Conservation (phyloP, 139 green algal genomes). For the Mychonastes homosphaera region DNA sequence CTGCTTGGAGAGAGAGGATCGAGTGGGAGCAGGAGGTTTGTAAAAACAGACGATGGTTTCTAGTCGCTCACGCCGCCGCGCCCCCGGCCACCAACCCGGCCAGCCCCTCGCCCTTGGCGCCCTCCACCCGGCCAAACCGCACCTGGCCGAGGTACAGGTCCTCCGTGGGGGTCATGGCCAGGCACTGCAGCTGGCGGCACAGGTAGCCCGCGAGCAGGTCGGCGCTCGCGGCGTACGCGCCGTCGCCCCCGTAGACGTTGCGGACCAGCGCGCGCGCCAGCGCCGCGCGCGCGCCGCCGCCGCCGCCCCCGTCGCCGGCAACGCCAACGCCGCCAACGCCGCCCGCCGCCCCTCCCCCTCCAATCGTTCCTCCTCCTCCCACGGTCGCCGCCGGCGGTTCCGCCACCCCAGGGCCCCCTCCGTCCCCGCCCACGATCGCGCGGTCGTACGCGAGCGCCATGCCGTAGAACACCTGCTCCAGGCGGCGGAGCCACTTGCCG, state of each 20-base stretch:
- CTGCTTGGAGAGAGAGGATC: no score
- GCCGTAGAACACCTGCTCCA: conserved; percentile 34
- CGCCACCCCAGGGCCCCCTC: neutral
- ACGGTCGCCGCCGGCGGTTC: neutral
- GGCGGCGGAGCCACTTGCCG: conserved; percentile 34
- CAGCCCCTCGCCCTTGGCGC: no score
- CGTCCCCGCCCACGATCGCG: neutral
- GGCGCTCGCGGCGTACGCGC: conserved; percentile 1
- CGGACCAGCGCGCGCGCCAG: conserved; percentile 7
- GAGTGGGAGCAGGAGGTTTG: no score
- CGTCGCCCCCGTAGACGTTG: conserved; percentile 24
- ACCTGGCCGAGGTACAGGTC: conserved; percentile 5
- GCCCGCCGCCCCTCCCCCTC: no score
- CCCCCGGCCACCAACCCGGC: no score
- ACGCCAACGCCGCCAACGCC: no score
- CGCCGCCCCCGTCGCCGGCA: no score
- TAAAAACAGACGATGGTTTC: no score
- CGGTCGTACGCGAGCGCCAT: conserved; percentile 10
- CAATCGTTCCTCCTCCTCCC: neutral
- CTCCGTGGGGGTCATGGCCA: conserved; percentile 13
- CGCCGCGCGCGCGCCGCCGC: neutral
- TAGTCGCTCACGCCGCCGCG: no score
- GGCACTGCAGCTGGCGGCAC: conserved; percentile 30
- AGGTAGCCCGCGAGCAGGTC: conserved; percentile 28
- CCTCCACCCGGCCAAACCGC: no score